Evolutionary conservation across 2,329 filamentous ascomycete species (phyloP).

Genomic region (Pestalotiopsis sp.): DNA sequence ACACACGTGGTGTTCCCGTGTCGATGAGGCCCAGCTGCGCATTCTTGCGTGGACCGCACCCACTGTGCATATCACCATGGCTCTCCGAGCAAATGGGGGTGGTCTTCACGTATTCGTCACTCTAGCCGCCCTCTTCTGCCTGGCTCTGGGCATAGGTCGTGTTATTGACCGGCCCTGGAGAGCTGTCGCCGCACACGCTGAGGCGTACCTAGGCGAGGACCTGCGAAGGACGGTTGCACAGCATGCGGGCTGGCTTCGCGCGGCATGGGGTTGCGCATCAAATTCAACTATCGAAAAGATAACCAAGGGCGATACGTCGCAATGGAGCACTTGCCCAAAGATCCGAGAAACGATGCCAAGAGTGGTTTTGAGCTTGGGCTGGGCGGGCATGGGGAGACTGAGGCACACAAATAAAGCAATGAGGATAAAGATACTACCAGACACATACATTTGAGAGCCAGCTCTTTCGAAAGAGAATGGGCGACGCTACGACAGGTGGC

Average conservation of each 20-base stretch:
- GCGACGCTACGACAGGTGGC: neutral
- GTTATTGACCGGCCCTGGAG: constrained; percentile 1
- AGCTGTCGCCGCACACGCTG: neutral
- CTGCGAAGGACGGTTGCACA: constrained; percentile 3
- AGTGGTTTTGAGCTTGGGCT: neutral
- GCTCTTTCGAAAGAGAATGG: neutral
- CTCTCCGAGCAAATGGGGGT: neutral
- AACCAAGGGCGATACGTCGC: neutral
- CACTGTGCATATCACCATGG: neutral
- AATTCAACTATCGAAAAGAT: neutral
- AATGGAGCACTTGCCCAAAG: constrained; percentile 6
- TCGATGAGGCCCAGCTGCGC: neutral
- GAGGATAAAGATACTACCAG: neutral
- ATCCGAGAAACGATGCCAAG: neutral
- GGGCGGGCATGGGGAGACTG: neutral
- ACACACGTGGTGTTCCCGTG: neutral
- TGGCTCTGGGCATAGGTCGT: neutral
- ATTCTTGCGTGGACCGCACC: neutral
- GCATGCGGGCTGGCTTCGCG: constrained; percentile 2
- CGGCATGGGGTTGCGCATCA: constrained; percentile 1
- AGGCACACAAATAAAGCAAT: neutral
- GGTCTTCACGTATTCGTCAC: neutral
- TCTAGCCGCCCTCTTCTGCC: neutral
- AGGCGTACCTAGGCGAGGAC: neutral
- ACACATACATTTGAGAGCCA: constrained; percentile 3